Conservation (phyloP, 768 basidiomycete species). For the Pisolithus marmoratus region DNA sequence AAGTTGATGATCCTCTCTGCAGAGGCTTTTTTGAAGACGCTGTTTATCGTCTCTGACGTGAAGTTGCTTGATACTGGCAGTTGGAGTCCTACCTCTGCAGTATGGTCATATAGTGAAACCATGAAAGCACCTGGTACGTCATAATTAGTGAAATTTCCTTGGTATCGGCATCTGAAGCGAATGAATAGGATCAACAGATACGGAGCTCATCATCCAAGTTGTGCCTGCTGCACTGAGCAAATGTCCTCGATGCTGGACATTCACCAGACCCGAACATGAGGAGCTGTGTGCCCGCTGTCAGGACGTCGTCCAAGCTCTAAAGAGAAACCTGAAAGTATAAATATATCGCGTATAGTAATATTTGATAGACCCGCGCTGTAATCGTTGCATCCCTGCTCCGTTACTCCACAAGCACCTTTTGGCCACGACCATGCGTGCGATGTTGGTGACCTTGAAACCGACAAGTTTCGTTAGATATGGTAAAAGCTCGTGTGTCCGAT, state of each 20-base stretch:
- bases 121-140: slow-evolving; percentile 42
- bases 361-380: neutral
- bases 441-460: neutral
- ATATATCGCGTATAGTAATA: neutral
- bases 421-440: neutral
- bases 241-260: slow-evolving; percentile 92
- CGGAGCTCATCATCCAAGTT: slow-evolving; percentile 44
- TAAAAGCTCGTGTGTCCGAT: neutral
- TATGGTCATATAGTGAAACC: slow-evolving; percentile 46
- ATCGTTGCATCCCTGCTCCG: neutral
- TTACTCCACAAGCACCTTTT: neutral
- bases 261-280: slow-evolving; percentile 45
- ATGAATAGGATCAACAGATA: slow-evolving; percentile 5
- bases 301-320: slow-evolving; percentile 10
- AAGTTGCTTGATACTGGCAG: slow-evolving; percentile 43
- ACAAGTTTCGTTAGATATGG: neutral
- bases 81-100: slow-evolving; percentile 31
- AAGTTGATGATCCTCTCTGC: neutral
- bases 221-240: slow-evolving; percentile 57
- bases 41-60: slow-evolving; percentile 80
- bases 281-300: slow-evolving; percentile 64
- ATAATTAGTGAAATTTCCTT: neutral
- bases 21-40: slow-evolving; percentile 62
- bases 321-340: neutral
- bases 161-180: neutral